These are phyloP conservation scores for Tremella yokohamensis DNA, from an alignment of 768 basidiomycete genomes.

Conservation along the genomic window DNA sequence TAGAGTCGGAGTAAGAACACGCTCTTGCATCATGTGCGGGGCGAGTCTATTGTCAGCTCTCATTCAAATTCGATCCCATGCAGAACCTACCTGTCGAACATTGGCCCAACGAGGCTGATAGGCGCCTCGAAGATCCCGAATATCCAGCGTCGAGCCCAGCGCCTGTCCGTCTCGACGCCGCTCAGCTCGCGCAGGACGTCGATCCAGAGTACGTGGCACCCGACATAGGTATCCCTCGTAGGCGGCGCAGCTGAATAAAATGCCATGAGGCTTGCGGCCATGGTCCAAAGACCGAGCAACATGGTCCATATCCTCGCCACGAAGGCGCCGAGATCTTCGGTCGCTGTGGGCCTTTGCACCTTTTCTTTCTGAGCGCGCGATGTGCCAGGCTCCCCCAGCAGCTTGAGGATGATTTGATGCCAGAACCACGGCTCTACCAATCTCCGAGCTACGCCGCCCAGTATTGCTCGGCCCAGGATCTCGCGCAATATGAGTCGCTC, in stretches of 20 bases:
- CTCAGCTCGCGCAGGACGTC: slow-evolving; percentile 13
- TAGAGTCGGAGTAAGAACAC: slow-evolving; percentile 58
- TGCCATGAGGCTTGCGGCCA: slow-evolving; percentile 2
- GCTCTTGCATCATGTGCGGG: slow-evolving; percentile 62
- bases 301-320: slow-evolving; percentile 4
- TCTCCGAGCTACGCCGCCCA: slow-evolving; percentile 59
- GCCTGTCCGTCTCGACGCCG: slow-evolving; percentile 13
- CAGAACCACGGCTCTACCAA: slow-evolving; percentile 89
- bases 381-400: slow-evolving; percentile 56
- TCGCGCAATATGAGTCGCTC: slow-evolving; percentile 84
- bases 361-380: not conserved
- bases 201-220: slow-evolving; percentile 13
- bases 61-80: not conserved
- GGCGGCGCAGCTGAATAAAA: slow-evolving; percentile 12
- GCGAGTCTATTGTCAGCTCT: slow-evolving; percentile 58
- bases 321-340: not conserved
- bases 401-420: slow-evolving; percentile 64
- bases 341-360: not conserved
- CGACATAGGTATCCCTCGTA: not conserved
- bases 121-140: slow-evolving; percentile 29
- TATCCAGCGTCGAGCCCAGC: slow-evolving; percentile 18
- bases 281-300: slow-evolving; percentile 5
- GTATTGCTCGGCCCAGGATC: slow-evolving; percentile 70
- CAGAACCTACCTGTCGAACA: slow-evolving; percentile 32
- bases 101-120: slow-evolving; percentile 12